phyloP scores from a whole-genome alignment of 192 early-diverging fungal genomes.

The Chytriomyces sp. region DNA sequence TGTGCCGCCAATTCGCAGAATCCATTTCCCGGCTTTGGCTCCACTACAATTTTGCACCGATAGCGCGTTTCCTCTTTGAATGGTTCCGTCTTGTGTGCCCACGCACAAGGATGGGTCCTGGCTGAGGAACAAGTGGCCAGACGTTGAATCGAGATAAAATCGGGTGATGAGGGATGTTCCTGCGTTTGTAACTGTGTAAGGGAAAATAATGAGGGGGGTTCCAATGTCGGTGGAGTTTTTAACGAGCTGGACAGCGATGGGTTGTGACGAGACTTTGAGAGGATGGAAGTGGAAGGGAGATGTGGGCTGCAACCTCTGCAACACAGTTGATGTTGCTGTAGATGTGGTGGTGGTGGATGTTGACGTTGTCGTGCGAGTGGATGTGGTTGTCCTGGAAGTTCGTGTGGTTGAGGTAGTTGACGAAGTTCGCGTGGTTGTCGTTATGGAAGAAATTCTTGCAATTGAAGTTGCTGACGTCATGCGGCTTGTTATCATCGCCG shows the following conservation, averaged over 20 bases:
- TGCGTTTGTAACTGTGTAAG: neutral
- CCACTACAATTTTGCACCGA: no score
- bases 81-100: no score
- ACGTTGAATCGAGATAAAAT: no score
- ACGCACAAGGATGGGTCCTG: no score
- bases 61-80: no score
- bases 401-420: neutral
- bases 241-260: neutral
- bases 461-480: no score
- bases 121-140: no score
- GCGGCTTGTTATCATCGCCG: no score
- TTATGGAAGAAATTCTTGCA: no score
- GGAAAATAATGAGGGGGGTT: neutral
- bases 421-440: neutral
- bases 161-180: no score
- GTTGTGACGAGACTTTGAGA: neutral
- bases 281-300: neutral
- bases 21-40: no score
- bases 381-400: conserved; percentile 2
- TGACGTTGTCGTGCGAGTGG: neutral
- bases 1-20: no score
- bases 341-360: neutral
- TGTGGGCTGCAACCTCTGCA: neutral
- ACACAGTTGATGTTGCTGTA: neutral
- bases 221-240: neutral